These are phyloP conservation scores for Thielaviopsis cerberus DNA, from an alignment of 2,329 filamentous ascomycete genomes.

Conservation along the genomic window DNA sequence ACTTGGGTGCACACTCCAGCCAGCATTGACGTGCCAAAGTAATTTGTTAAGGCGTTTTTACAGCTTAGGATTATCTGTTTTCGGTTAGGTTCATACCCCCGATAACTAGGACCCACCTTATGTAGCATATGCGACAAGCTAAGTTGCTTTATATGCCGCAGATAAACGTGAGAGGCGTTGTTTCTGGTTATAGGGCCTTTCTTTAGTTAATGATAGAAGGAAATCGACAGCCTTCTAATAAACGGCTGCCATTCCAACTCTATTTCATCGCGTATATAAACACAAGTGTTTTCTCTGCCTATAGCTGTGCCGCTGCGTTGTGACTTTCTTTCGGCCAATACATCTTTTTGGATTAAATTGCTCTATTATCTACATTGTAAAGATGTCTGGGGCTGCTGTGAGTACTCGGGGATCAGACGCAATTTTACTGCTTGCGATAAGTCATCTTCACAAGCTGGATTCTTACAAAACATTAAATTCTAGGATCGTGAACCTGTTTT, in stretches of 20 bases:
- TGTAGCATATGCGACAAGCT: neutral
- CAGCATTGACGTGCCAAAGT: neutral
- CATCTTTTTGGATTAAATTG: neutral
- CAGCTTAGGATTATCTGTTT: neutral
- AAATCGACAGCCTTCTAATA: too few species aligned
- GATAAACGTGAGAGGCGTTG: too few species aligned
- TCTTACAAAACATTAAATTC: neutral
- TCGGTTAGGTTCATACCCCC: neutral
- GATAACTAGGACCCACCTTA: neutral
- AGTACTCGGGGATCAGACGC: constrained; percentile 10
- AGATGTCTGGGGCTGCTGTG: constrained; percentile 25
- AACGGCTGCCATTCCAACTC: too few species aligned
- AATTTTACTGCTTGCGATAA: neutral
- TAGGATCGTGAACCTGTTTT: constrained; percentile 93
- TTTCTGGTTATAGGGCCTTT: too few species aligned
- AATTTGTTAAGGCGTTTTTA: neutral
- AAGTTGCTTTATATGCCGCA: too few species aligned
- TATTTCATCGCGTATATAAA: neutral
- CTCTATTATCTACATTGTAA: neutral
- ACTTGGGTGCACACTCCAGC: neutral
- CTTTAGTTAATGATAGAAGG: too few species aligned
- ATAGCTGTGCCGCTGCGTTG: neutral
- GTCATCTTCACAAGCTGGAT: neutral
- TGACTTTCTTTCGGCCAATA: neutral
- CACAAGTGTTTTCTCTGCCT: neutral